Evolutionary conservation across 1,139 yeast genomes (phyloP), one percentile per base, ranked within the genome.

Genomic region (Maudiozyma humilis): DNA sequence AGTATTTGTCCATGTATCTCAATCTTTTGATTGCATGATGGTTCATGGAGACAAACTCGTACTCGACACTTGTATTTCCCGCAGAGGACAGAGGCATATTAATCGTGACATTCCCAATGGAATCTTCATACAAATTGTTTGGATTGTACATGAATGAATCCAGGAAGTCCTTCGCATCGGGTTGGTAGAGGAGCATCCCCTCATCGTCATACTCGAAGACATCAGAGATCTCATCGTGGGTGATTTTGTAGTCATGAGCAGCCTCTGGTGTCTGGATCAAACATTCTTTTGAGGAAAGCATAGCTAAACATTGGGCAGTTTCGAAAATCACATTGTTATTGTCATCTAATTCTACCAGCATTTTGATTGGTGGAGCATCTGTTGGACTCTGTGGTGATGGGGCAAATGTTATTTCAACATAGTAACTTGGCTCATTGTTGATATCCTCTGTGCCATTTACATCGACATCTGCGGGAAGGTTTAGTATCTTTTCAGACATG

Each of bases 291-390:
- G 54, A 59, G 14, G 49, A 47, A 17, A 52, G 30, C 32, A 49
- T 55, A 23, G 55, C 35, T 7, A 60, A 35, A 34, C 56, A 52
- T 23, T 59, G 59, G 13, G 51, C 45, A 1, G 78, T 63, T 17
- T 68, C 71, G 30, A 67, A 52, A 36, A 70, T 70, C 0, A 75
- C 72, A 18, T 53, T 62, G 17, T 67, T 68, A 19, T 59, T 55
- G 19, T 68, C 71, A 50, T 71, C 72, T 41, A 76, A 59, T 40
- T 73, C 75, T 41, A 73, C 63, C 76, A 80, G 75, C 35, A 78
- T 60, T 53, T 77, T 82, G 16, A 78, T 57, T 1, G 81, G 79
- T 3, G 82, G 82, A 31, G 3, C 15, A 14, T 2, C 32, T 23
- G 15, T 18, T 45, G 41, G 66, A 69, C 40, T 64, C 60, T 20